Conservation (phyloP, 345 rosid genomes). For the Pseudoturritis turrita region DNA sequence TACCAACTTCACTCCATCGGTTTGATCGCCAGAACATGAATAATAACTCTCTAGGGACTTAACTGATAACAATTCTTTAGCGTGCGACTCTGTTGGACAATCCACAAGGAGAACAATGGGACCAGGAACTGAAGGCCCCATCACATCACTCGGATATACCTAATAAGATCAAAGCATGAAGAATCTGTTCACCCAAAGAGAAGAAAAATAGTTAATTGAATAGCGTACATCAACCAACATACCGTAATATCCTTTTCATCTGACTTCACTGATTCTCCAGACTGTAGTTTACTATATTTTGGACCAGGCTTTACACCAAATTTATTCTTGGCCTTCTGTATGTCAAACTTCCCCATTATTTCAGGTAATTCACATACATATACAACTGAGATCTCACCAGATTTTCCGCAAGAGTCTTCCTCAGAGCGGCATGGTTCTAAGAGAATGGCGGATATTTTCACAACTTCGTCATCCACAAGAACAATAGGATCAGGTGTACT, state of each 20-base stretch:
- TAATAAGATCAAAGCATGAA: constrained; percentile 19
- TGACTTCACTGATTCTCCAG: constrained; percentile 80
- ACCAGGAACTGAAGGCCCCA: constrained; percentile 90
- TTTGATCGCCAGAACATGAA: constrained; percentile 19
- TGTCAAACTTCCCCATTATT: constrained; percentile 78
- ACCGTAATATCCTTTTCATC: constrained; percentile 64
- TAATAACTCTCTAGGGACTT: constrained; percentile 50
- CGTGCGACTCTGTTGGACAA: constrained; percentile 82
- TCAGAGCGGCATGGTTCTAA: constrained; percentile 39
- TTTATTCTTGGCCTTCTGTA: constrained; percentile 58
- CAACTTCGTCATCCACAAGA: constrained; percentile 72
- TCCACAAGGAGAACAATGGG: constrained; percentile 75
- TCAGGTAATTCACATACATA: constrained; percentile 87
- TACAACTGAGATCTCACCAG: constrained; percentile 80
- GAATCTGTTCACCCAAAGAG: neutral
- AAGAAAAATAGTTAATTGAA: neutral
- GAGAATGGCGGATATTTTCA: constrained; percentile 77
- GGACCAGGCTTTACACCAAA: constrained; percentile 86
- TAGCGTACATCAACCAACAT: constrained; percentile 20
- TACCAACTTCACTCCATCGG: constrained; percentile 43
- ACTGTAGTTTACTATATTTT: constrained; percentile 69
- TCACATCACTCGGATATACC: constrained; percentile 92
- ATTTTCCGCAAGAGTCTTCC: constrained; percentile 38
- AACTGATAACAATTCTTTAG: constrained; percentile 41
- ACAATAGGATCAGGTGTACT: constrained; percentile 47